Percentiles rank a stretch among this genome's conserved stretches.
Evolutionary conservation across 345 rosid species (phyloP).

Genomic region (Eucalyptus pauciflora): DNA sequence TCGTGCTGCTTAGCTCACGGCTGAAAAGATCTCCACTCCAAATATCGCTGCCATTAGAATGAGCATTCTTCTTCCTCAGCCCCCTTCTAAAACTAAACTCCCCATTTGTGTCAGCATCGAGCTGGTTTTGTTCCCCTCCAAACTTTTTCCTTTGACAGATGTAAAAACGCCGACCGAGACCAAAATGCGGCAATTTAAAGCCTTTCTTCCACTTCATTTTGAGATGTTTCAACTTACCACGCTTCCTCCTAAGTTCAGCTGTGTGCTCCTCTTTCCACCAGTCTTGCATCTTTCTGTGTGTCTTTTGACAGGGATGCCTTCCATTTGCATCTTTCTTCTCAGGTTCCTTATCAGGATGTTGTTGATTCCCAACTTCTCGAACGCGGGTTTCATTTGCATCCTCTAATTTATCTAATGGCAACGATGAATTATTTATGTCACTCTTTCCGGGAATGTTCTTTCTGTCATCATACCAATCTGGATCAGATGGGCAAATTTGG

Average conservation of each 20-base stretch:
- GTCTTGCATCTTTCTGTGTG: conserved; percentile 75
- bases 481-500: conserved; percentile 62
- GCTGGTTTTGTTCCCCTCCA: conserved; percentile 16
- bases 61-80: conserved; percentile 42
- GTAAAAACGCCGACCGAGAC: conserved; percentile 25
- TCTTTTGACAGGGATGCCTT: conserved; percentile 32
- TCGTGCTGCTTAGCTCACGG: conserved; percentile 95
- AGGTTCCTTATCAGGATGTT: conserved; percentile 20
- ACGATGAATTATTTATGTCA: conserved; percentile 16
- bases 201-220: conserved; percentile 57
- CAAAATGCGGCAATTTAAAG: conserved; percentile 43
- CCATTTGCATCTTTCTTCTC: conserved; percentile 32
- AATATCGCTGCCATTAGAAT: conserved; percentile 71
- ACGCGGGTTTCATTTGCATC: conserved; percentile 21
- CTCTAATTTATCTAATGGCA: conserved; percentile 29
- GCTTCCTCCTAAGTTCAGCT: conserved; percentile 43
- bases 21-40: conserved; percentile 95
- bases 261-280: conserved; percentile 99
- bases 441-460: conserved; percentile 32
- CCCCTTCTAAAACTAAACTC: conserved; percentile 95
- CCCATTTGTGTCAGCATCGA: conserved; percentile 35
- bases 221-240: conserved; percentile 19
- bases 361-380: conserved; percentile 17
- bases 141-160: conserved; percentile 28
- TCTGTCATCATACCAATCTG: conserved; percentile 82